Evolutionary conservation across 2,329 filamentous ascomycete species (phyloP).

Genomic region (Aspergillus viridinutans): DNA sequence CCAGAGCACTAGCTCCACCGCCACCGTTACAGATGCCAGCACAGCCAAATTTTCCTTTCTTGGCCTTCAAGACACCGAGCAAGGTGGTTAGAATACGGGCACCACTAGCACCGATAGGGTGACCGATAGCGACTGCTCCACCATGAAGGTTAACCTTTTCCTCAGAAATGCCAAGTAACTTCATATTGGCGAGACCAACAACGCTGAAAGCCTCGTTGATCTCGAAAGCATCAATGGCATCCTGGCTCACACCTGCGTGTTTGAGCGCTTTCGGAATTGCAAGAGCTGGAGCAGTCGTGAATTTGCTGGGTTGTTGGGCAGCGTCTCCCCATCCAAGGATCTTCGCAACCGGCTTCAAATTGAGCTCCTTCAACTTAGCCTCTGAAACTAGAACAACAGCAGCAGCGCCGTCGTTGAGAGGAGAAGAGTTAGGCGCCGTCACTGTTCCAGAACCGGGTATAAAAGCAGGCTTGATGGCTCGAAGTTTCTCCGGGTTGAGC

Average conservation of each 20-base stretch:
- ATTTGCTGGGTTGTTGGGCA: conserved; percentile 84
- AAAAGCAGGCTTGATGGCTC: conserved; percentile 79
- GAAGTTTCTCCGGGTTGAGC: conserved; percentile 77
- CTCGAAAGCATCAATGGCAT: conserved; percentile 87
- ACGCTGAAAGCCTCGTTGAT: conserved; percentile 99
- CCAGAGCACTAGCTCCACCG: conserved; percentile 87
- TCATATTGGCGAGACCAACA: conserved; percentile 92
- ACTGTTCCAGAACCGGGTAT: conserved; percentile 74
- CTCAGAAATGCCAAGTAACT: conserved; percentile 72
- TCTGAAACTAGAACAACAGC: conserved; percentile 92
- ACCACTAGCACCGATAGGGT: conserved; percentile 89
- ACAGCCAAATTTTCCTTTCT: conserved; percentile 88
- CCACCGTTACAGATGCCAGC: conserved; percentile 98
- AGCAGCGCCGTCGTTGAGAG: conserved; percentile 89
- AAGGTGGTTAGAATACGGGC: conserved; percentile 90
- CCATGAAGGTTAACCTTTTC: conserved; percentile 95
- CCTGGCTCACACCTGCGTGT: conserved; percentile 77
- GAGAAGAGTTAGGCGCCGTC: conserved; percentile 93
- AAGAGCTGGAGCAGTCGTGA: conserved; percentile 88
- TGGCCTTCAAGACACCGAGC: conserved; percentile 80
- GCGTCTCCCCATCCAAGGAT: conserved; percentile 97
- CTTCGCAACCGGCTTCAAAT: conserved; percentile 87
- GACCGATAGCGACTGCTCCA: conserved; percentile 91
- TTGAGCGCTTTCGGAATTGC: conserved; percentile 97
- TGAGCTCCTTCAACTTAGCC: conserved; percentile 86